Evolutionary conservation across 331 rosid species (phyloP).

Genomic region (Pyrus hybrid): DNA sequence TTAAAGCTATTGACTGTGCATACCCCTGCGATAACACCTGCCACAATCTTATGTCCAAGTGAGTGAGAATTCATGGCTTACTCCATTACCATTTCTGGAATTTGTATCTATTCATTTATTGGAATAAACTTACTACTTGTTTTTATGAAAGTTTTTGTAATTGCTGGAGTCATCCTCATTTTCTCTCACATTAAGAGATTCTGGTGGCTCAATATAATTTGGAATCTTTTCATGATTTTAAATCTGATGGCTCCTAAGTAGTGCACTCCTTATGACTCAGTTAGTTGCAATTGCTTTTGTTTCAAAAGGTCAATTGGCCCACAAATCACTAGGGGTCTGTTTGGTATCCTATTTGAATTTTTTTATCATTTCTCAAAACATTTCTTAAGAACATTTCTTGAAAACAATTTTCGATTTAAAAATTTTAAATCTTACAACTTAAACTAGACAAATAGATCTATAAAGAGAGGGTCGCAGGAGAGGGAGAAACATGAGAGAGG

Average conservation of each 20-base stretch:
- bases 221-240: background rate
- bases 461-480: too few relatives aligned
- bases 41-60: conserved; percentile 69
- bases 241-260: background rate
- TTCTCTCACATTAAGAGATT: background rate
- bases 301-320: background rate
- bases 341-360: too few relatives aligned
- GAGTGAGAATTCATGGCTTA: conserved; percentile 36
- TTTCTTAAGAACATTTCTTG: too few relatives aligned
- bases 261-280: background rate
- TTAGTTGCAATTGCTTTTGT: background rate
- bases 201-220: background rate
- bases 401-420: too few relatives aligned
- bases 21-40: conserved; percentile 88
- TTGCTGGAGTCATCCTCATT: background rate
- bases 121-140: conserved; percentile 1
- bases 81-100: background rate
- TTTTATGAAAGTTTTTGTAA: background rate
- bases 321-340: background rate
- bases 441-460: too few relatives aligned
- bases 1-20: conserved; percentile 75
- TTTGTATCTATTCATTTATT: conserved; percentile 21
- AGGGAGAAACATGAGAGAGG: too few relatives aligned
- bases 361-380: too few relatives aligned
- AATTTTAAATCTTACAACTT: too few relatives aligned